Evolutionary conservation across 2,329 filamentous ascomycete genomes (phyloP).

Genomic region (Chalaropsis thielavioides): DNA sequence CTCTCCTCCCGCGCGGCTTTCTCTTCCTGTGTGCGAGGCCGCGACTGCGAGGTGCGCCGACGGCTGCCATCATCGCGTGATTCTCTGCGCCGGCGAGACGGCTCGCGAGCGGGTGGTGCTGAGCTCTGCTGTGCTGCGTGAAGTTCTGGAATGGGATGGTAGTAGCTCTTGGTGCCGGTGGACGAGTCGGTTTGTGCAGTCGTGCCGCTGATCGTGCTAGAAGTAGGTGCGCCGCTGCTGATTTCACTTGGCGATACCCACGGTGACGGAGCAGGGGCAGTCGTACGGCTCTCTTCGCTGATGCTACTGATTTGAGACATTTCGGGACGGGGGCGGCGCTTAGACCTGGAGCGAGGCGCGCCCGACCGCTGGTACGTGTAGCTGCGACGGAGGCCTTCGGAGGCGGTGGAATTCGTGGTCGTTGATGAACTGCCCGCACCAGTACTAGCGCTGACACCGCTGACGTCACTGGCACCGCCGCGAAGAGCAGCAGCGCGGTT

Average conservation of each 20-base stretch:
- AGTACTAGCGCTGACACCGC: constrained; percentile 10
- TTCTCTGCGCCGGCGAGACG: constrained; percentile 9
- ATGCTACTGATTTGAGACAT: constrained; percentile 20
- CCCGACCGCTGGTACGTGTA: constrained; percentile 37
- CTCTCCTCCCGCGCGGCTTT: constrained; percentile 25
- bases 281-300: background rate
- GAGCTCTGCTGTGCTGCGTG: constrained; percentile 21
- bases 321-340: constrained; percentile 23
- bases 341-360: constrained; percentile 19
- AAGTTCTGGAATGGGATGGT: constrained; percentile 40
- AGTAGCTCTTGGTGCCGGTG: constrained; percentile 43
- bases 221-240: constrained; percentile 5
- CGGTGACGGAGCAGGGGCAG: background rate
- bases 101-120: constrained; percentile 14
- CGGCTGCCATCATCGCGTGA: constrained; percentile 3
- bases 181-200: constrained; percentile 28
- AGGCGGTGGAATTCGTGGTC: constrained; percentile 7
- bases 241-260: constrained; percentile 11
- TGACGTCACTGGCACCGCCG: constrained; percentile 15
- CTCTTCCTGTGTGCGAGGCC: constrained; percentile 22
- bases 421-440: background rate
- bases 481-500: constrained; percentile 25
- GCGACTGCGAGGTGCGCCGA: constrained; percentile 13
- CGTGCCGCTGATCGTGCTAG: constrained; percentile 17
- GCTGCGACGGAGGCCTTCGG: constrained; percentile 29